Percentiles rank a stretch among this genome's conserved stretches.
Conservation (phyloP, 192 early-diverging fungal genomes). For the Backusella westeae region DNA sequence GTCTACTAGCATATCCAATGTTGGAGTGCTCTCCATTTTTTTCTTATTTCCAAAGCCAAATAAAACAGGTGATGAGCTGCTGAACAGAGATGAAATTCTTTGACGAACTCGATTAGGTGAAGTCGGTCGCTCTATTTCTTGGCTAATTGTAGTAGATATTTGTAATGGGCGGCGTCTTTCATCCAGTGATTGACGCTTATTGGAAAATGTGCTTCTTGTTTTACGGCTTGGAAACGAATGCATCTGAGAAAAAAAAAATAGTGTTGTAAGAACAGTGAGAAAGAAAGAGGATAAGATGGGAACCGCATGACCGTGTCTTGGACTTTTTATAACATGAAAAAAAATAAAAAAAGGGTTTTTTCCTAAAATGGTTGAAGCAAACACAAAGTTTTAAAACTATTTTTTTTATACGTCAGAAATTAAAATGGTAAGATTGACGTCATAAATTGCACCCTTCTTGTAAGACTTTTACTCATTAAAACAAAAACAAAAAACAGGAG, state of each 20-base stretch:
- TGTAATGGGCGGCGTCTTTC: neutral
- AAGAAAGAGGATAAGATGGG: neutral
- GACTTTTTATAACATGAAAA: neutral
- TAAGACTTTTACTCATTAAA: neutral
- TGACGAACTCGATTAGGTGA: neutral
- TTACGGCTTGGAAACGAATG: neutral
- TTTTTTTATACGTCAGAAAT: neutral
- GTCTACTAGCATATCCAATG: neutral
- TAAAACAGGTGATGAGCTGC: conserved; percentile 1
- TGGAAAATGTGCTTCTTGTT: neutral
- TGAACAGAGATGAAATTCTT: conserved; percentile 7
- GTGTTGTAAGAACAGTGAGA: neutral
- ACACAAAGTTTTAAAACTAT: neutral
- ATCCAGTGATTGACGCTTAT: conserved; percentile 4
- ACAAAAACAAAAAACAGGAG: neutral
- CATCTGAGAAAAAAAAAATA: neutral
- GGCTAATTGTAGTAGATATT: neutral
- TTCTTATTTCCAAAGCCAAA: neutral
- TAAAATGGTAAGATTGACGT: conserved; percentile 1
- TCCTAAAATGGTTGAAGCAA: conserved; percentile 8
- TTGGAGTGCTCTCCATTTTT: no score
- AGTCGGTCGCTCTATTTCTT: neutral
- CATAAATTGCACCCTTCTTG: neutral
- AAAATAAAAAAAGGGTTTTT: conserved; percentile 5
- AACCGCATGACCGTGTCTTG: neutral